Percentiles rank a stretch among this genome's conserved stretches.
These are phyloP conservation scores for Meredithiella fracta DNA, from an alignment of 2,329 filamentous ascomycete species.

Conservation along the genomic window DNA sequence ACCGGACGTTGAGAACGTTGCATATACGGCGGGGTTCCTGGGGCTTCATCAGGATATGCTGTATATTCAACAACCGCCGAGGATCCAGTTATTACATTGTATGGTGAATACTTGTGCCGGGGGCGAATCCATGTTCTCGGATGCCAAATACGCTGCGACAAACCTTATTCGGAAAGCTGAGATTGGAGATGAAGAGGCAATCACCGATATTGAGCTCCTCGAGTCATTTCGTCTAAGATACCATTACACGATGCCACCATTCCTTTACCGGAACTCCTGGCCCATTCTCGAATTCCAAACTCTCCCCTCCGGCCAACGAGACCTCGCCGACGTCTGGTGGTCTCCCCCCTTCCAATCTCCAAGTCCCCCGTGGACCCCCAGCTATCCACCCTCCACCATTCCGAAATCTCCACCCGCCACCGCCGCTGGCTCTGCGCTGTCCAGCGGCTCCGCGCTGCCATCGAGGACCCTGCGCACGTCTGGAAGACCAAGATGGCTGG, in stretches of 20 bases:
- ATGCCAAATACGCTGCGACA: slow-evolving; percentile 47
- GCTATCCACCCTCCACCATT: neutral
- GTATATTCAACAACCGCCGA: slow-evolving; percentile 65
- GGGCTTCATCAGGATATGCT: slow-evolving; percentile 88
- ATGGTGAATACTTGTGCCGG: slow-evolving; percentile 63
- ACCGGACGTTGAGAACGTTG: slow-evolving; percentile 73
- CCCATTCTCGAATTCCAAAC: slow-evolving; percentile 31
- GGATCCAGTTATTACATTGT: slow-evolving; percentile 79
- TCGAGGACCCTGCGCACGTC: slow-evolving; percentile 36
- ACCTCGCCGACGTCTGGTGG: slow-evolving; percentile 34
- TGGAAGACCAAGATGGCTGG: slow-evolving; percentile 49
- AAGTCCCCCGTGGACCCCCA: slow-evolving; percentile 19
- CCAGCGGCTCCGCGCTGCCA: slow-evolving; percentile 23
- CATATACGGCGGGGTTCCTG: slow-evolving; percentile 68
- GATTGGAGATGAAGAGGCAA: neutral
- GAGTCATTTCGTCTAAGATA: slow-evolving; percentile 36
- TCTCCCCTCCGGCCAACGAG: neutral
- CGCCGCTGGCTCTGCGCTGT: slow-evolving; percentile 3
- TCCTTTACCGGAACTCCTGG: slow-evolving; percentile 43
- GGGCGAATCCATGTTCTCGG: slow-evolving; percentile 74
- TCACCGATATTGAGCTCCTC: slow-evolving; percentile 24
- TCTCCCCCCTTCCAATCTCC: slow-evolving; percentile 64
- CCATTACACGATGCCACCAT: slow-evolving; percentile 50
- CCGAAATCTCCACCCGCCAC: slow-evolving; percentile 16
- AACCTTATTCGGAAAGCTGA: slow-evolving; percentile 19